These are phyloP conservation scores for Bolboschoenus planiculmis DNA, from an alignment of 176 grass and related monocot genomes.

Conservation along the genomic window DNA sequence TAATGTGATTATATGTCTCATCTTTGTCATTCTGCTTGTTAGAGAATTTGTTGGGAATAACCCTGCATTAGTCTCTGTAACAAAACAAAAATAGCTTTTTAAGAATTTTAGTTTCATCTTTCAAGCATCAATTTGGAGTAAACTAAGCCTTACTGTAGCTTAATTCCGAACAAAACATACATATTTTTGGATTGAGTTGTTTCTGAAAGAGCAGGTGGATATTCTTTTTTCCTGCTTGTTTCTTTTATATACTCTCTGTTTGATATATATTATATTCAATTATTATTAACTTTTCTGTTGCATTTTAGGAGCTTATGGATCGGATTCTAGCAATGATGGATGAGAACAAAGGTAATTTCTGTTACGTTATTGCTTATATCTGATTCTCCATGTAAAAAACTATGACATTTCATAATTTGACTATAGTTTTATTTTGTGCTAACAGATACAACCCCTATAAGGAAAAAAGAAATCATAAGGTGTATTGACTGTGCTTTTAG, in stretches of 20 bases:
- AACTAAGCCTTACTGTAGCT: background rate
- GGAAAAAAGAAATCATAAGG: constrained; percentile 62
- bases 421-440: constrained; percentile 21
- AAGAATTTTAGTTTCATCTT: background rate
- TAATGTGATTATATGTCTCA: background rate
- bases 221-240: too few relatives aligned
- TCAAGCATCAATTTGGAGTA: background rate
- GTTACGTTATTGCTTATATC: background rate
- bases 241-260: background rate
- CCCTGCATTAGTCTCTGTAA: background rate
- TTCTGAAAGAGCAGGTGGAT: background rate
- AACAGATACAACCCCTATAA: constrained; percentile 48
- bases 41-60: background rate
- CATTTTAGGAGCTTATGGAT: constrained; percentile 69
- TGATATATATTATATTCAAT: background rate
- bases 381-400: constrained; percentile 1
- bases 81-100: background rate
- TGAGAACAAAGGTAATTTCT: constrained; percentile 62
- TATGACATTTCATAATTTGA: background rate
- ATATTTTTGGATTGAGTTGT: background rate
- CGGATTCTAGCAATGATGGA: constrained; percentile 61
- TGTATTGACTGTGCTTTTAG: constrained; percentile 84
- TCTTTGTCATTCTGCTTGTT: background rate
- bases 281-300: constrained; percentile 10
- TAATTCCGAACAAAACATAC: background rate